Evolutionary conservation across 2,329 filamentous ascomycete genomes (phyloP).

Genomic region (Teratosphaeria pseudoeucalypti): DNA sequence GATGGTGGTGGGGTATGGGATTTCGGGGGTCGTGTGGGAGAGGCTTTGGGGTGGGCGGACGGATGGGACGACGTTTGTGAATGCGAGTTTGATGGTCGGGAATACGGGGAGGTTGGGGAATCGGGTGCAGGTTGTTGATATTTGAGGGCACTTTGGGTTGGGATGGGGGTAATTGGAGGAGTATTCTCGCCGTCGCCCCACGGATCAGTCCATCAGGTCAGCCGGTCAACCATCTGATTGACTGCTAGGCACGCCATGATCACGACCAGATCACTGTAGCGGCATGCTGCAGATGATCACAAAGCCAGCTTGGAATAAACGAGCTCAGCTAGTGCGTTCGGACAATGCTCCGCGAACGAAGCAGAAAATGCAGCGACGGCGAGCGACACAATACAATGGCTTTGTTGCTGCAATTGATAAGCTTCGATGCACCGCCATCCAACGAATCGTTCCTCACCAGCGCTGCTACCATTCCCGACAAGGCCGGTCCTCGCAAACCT

Average conservation of each 20-base stretch:
- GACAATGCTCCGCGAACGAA: neutral
- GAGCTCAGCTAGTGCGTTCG: neutral
- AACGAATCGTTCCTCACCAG: neutral
- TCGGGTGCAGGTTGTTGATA: slow-evolving; percentile 27
- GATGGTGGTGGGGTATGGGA: slow-evolving; percentile 42
- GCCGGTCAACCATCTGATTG: too few relatives aligned
- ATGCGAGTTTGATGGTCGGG: slow-evolving; percentile 47
- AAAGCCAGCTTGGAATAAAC: too few relatives aligned
- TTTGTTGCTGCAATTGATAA: neutral
- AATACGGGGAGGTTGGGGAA: slow-evolving; percentile 40
- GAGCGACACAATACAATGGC: neutral
- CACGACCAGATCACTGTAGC: too few relatives aligned
- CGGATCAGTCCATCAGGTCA: too few relatives aligned
- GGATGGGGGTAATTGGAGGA: neutral
- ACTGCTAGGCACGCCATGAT: too few relatives aligned
- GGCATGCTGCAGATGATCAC: too few relatives aligned
- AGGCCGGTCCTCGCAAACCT: neutral
- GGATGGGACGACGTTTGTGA: slow-evolving; percentile 46
- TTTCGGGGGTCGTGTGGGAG: slow-evolving; percentile 50
- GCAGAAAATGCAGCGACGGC: neutral
- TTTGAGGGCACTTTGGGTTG: slow-evolving; percentile 4
- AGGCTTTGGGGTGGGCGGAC: slow-evolving; percentile 47
- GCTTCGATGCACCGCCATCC: neutral
- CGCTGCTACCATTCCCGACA: neutral
- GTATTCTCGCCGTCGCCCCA: too few relatives aligned